A percentile compares a stretch with the other conserved stretches of the same genome.
Evolutionary conservation across 495 filamentous ascomycete species (phyloP).

Genomic region (Apiosordaria backusii): DNA sequence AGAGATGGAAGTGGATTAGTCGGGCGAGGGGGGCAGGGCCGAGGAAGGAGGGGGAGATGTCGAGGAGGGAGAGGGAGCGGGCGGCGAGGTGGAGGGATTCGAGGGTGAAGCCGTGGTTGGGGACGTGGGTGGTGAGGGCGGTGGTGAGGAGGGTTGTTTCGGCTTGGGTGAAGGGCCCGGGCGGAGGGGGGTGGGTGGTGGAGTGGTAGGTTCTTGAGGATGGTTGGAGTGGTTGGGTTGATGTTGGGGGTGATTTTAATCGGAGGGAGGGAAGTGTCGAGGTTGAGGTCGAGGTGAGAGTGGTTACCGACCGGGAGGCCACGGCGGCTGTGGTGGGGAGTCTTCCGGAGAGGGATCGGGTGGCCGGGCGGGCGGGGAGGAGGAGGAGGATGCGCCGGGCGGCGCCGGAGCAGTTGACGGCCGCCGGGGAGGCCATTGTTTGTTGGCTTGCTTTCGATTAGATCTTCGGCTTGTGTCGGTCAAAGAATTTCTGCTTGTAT

Average conservation of each 20-base stretch:
- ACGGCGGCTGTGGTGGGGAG: neutral
- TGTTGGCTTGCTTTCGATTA: neutral
- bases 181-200: constrained; percentile 14
- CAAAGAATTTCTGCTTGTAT: neutral
- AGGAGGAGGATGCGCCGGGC: constrained; percentile 15
- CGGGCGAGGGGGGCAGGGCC: constrained; percentile 69
- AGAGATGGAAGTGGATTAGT: constrained; percentile 77
- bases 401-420: constrained; percentile 7
- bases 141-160: constrained; percentile 78
- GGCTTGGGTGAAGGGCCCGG: constrained; percentile 58
- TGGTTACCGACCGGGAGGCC: constrained; percentile 6
- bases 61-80: constrained; percentile 77
- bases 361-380: constrained; percentile 4
- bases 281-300: neutral
- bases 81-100: constrained; percentile 71
- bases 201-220: constrained; percentile 23
- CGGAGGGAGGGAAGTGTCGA: neutral
- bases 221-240: neutral
- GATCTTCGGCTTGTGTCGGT: neutral
- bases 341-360: neutral
- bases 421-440: neutral
- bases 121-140: constrained; percentile 70
- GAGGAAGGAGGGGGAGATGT: constrained; percentile 78
- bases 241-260: neutral
- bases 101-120: constrained; percentile 73